Conservation (phyloP, 2,329 filamentous ascomycete species). For the Falciphora oryzae region DNA sequence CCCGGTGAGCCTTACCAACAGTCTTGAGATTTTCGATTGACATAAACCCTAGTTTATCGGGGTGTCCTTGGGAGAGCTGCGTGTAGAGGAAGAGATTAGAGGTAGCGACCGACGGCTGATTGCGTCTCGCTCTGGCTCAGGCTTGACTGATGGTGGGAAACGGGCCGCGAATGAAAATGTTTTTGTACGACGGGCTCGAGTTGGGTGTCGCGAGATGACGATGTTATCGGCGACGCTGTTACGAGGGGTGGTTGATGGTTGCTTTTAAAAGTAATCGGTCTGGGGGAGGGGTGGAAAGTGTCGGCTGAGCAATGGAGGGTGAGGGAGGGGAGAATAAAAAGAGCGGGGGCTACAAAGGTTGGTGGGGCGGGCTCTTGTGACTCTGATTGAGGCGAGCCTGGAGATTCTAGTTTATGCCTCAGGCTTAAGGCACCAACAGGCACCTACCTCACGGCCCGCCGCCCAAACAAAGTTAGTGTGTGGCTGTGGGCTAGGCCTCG, state of each 20-base stretch:
- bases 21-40: slow-evolving; percentile 98
- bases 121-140: slow-evolving; percentile 10
- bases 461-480: neutral
- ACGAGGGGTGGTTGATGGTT: neutral
- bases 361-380: neutral
- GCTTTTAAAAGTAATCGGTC: neutral
- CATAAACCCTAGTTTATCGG: slow-evolving; percentile 42
- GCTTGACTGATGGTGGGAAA: neutral
- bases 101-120: slow-evolving; percentile 11
- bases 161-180: neutral
- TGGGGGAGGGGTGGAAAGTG: neutral
- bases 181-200: neutral
- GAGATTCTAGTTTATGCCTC: neutral
- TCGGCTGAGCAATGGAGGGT: neutral
- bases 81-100: neutral
- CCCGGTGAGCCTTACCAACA: slow-evolving; percentile 63
- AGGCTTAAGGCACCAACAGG: neutral
- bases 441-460: no score
- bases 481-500: neutral
- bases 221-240: neutral
- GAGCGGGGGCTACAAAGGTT: neutral
- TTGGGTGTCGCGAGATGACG: neutral
- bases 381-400: neutral
- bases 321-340: slow-evolving; percentile 3
- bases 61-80: slow-evolving; percentile 7